Conservation (phyloP, 768 basidiomycete species). For the Agaricus sinodeliciosus region DNA sequence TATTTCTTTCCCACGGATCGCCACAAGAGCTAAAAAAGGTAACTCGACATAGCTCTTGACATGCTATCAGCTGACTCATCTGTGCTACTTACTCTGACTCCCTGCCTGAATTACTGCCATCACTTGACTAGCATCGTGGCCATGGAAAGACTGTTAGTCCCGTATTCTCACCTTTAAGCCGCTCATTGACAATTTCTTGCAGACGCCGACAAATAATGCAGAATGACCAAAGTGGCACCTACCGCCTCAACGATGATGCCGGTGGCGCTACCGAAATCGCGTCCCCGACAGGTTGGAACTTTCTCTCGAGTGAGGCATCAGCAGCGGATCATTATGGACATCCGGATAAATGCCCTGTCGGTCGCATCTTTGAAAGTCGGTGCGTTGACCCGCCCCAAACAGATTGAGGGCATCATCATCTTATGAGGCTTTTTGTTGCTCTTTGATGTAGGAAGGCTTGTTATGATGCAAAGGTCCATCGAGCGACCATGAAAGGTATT, state of each 20-base stretch:
- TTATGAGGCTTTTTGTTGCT: not conserved
- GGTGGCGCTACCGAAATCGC: not conserved
- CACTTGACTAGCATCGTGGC: not conserved
- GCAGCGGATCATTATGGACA: constrained; percentile 5
- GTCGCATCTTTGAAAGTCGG: constrained; percentile 4
- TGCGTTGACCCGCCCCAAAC: not conserved
- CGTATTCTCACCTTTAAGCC: not conserved
- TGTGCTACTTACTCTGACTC: too few species aligned
- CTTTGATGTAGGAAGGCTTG: constrained; percentile 20
- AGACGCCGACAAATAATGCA: constrained; percentile 7
- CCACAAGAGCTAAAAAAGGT: too few species aligned
- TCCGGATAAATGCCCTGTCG: constrained; percentile 1
- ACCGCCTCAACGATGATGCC: not conserved
- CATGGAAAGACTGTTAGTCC: constrained; percentile 8
- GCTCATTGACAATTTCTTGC: not conserved
- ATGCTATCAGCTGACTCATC: too few species aligned
- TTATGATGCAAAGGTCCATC: constrained; percentile 22
- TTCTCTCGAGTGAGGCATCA: constrained; percentile 1
- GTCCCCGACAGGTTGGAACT: not conserved
- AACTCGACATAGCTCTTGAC: not conserved
- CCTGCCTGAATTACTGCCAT: too few species aligned
- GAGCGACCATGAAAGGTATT: constrained; percentile 26
- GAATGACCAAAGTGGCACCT: constrained; percentile 3
- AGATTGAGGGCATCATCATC: not conserved
- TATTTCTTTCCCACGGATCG: too few species aligned